Conservation (phyloP, 345 rosid genomes). For the Dovyalis caffra region DNA sequence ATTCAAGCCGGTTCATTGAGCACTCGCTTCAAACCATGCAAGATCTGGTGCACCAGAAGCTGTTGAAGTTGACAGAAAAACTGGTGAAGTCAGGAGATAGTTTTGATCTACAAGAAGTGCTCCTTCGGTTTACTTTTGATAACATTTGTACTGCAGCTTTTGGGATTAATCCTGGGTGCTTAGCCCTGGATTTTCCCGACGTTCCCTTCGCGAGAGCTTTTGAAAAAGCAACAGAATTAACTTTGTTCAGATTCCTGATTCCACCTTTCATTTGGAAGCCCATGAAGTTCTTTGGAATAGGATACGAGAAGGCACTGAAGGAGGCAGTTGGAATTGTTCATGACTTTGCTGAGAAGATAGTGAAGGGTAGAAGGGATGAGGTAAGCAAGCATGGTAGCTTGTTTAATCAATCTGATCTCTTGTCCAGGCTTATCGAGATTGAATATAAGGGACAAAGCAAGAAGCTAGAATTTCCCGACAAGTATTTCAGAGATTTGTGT, state of each 20-base stretch:
- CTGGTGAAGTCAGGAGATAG: conserved; percentile 32
- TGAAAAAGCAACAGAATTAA: conserved; percentile 73
- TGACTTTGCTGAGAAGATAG: conserved; percentile 43
- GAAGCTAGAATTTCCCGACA: conserved; percentile 25
- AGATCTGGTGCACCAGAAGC: conserved; percentile 54
- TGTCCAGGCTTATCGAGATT: conserved; percentile 56
- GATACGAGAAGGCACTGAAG: conserved; percentile 57
- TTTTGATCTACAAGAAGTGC: conserved; percentile 70
- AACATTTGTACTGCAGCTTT: conserved; percentile 65
- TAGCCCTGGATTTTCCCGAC: conserved; percentile 50
- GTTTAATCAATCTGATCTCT: conserved; percentile 48
- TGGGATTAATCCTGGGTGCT: conserved; percentile 71
- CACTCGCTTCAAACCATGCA: conserved; percentile 48
- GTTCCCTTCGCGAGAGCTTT: conserved; percentile 77
- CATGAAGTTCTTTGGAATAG: conserved; percentile 52
- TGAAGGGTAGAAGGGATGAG: conserved; percentile 29
- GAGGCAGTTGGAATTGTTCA: conserved; percentile 59
- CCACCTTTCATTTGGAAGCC: conserved; percentile 74
- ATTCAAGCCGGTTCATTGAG: conserved; percentile 50
- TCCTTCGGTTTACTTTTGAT: conserved; percentile 72
- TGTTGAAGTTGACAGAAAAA: conserved; percentile 45
- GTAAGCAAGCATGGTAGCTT: background rate
- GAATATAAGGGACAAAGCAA: conserved; percentile 26
- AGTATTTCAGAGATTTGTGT: conserved; percentile 61
- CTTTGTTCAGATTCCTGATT: conserved; percentile 54